A percentile compares a stretch with the other conserved stretches of the same genome.
phyloP scores from a whole-genome alignment of 176 grass and related monocot genomes.

The Triticum urartu region DNA sequence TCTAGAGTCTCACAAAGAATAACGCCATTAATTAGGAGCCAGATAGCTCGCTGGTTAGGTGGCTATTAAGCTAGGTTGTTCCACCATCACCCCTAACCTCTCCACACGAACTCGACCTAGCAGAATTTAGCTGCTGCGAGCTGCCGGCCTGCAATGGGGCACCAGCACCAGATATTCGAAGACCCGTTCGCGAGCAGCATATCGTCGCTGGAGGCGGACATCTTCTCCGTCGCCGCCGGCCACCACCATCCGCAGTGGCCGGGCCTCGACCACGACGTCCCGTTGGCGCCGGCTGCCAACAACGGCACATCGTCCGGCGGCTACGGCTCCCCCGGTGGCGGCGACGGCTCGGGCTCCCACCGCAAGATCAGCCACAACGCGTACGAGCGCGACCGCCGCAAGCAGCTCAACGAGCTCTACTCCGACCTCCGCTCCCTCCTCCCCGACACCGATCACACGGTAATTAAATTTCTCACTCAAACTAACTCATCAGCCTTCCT shows the following conservation, averaged over 20 bases:
- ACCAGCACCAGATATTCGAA: conserved; percentile 26
- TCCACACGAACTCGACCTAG: neutral
- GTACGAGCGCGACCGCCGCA: conserved; percentile 83
- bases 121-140: neutral
- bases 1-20: neutral
- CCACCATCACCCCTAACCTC: neutral
- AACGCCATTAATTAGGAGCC: neutral
- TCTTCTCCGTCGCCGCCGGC: conserved; percentile 19
- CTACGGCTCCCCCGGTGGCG: neutral
- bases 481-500: neutral
- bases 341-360: conserved; percentile 36
- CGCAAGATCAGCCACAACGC: conserved; percentile 87
- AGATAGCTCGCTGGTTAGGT: neutral
- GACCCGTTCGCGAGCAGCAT: conserved; percentile 53
- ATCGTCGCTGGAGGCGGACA: conserved; percentile 37
- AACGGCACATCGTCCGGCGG: conserved; percentile 20
- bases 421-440: conserved; percentile 69
- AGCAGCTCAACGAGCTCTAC: conserved; percentile 87
- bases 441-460: conserved; percentile 64
- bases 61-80: neutral
- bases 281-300: conserved; percentile 20
- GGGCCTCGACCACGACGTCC: conserved; percentile 45
- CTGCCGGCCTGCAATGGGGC: conserved; percentile 32
- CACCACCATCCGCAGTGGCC: conserved; percentile 29
- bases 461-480: neutral